Base-by-base conservation (phyloP, 2,329 filamentous ascomycete genomes). In the Pseudovirgaria hyperparasitica region DNA sequence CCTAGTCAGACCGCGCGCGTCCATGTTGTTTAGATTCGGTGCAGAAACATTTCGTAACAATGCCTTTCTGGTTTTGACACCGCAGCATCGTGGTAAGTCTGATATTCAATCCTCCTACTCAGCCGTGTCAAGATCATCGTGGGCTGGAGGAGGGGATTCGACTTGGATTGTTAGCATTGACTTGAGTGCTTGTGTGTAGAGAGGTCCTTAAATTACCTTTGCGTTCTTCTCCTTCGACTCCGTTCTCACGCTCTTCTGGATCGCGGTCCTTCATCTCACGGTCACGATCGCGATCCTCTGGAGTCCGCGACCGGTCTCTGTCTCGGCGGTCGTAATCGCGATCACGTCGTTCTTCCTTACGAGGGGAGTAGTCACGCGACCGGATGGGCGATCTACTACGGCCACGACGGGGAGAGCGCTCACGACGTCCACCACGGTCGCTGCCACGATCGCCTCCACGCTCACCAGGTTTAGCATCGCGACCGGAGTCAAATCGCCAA, bases 121-220 rank as follows among this genome's bases (percentile, higher is more conserved):
- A 47, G 86, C 87, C 50, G 90, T 86, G 56, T 98, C 90, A 52
- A 96, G 72, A 51, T 98, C 90, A 55, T 98, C 90, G 49, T 93
- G 84, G 43, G 75, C 77, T 6, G 82, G 76, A 37, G 82, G 73
- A 41, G 82, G 79, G 45, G 81, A 82, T 41, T 92, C 84, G 45
- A 78, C 62, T 50, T 70, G 42, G 37, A 29, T 38, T 40, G 37
- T 46, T 16, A 51, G 34, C 48, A 36, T 38, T 41, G 44, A 46
- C 35, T 40, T 29, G 14, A 34, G 35, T 42, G 34, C 28, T 33
- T 36, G 28, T 37, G 45, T 14, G 11, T 33, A 36, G 25, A 24
- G 29, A 34, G 33, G 27, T 32, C 19, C 41, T 12, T 14, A 17
- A 28, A 52, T 46, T 48, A 93, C 86, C 73, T 74, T 96, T 96